phyloP scores from a whole-genome alignment of 495 filamentous ascomycete genomes.

The Hypoxylon intermedium region DNA sequence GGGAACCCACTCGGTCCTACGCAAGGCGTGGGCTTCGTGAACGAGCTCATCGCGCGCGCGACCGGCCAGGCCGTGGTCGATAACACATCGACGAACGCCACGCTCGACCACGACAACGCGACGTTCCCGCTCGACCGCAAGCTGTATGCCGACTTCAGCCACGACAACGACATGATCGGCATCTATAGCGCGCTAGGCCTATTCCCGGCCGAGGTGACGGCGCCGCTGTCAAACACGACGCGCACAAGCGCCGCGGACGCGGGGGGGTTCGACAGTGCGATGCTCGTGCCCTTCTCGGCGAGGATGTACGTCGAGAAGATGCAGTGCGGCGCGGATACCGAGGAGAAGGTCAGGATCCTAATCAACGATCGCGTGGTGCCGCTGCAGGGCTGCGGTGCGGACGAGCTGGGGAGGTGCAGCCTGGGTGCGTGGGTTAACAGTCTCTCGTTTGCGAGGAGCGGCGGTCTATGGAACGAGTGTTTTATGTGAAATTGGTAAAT shows the following conservation, averaged over 20 bases:
- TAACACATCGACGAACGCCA: conserved; percentile 73
- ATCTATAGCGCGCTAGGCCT: conserved; percentile 77
- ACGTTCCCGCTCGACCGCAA: conserved; percentile 73
- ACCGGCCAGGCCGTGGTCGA: conserved; percentile 69
- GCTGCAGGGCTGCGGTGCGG: conserved; percentile 69
- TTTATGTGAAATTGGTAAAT: conserved; percentile 59
- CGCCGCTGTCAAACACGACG: conserved; percentile 55
- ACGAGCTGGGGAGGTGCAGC: conserved; percentile 70
- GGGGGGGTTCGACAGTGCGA: conserved; percentile 51
- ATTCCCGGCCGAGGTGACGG: conserved; percentile 69
- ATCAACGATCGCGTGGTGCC: conserved; percentile 83
- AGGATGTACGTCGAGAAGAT: conserved; percentile 86
- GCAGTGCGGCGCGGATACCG: conserved; percentile 59
- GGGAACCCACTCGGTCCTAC: conserved; percentile 80
- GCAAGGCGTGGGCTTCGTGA: conserved; percentile 83
- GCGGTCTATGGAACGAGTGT: conserved; percentile 76
- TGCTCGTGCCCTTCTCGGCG: conserved; percentile 75
- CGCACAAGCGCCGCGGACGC: no score
- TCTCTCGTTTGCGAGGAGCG: conserved; percentile 70
- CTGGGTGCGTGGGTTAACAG: conserved; percentile 71
- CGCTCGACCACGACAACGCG: conserved; percentile 64
- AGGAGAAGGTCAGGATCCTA: conserved; percentile 75
- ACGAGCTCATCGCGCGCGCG: conserved; percentile 81
- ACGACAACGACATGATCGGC: conserved; percentile 82
- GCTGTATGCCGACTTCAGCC: conserved; percentile 85